These are phyloP conservation scores for Fusarium sp. DNA, from an alignment of 2,329 filamentous ascomycete species.

Conservation along the genomic window DNA sequence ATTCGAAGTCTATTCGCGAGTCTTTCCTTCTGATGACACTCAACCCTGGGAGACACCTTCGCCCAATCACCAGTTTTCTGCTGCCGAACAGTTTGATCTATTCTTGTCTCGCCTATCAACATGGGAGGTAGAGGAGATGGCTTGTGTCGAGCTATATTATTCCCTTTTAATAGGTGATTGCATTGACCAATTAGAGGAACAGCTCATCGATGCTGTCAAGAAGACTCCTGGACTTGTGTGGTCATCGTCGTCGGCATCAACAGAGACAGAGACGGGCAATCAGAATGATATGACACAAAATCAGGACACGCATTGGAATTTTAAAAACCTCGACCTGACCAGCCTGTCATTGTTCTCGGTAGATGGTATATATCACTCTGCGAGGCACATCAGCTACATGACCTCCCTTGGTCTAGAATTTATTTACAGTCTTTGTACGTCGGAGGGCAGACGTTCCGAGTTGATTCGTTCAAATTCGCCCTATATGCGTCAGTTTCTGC, in stretches of 20 bases:
- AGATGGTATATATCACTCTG: not conserved
- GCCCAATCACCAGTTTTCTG: not conserved
- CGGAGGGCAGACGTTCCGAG: not conserved
- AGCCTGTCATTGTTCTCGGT: not conserved
- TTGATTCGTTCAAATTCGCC: not conserved
- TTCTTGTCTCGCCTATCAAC: not conserved
- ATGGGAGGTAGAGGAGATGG: not conserved
- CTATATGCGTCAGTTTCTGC: not conserved
- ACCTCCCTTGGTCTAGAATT: not conserved
- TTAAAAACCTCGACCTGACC: not conserved
- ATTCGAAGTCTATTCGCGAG: not conserved
- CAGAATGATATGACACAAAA: not conserved
- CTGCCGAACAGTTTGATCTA: not conserved
- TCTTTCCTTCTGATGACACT: not conserved
- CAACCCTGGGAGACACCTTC: not conserved
- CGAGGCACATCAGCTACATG: not conserved
- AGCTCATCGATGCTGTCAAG: not conserved
- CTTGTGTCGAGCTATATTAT: not conserved
- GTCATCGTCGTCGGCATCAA: not conserved
- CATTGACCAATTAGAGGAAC: not conserved
- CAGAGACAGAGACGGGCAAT: not conserved
- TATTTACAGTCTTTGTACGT: not conserved
- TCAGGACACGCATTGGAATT: rapidly evolving
- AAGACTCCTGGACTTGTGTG: not conserved
- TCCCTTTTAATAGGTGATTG: not conserved